Percentiles rank a stretch among this genome's conserved stretches.
Evolutionary conservation across 78 protist species (phyloP).

Genomic region (Tieghemostelium lacteum): DNA sequence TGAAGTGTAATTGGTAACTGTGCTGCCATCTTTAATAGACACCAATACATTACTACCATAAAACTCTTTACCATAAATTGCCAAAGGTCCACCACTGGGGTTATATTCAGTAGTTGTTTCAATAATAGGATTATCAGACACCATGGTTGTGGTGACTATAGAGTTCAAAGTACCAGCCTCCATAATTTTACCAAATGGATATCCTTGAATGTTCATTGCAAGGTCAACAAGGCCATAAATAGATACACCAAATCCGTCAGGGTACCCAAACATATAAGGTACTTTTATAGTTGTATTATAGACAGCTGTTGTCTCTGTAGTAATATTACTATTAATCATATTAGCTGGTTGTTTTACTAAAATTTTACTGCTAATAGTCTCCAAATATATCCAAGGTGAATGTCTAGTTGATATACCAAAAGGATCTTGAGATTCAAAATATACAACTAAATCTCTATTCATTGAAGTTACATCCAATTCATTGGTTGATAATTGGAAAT

Average conservation of each 20-base stretch:
- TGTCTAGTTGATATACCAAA: neutral
- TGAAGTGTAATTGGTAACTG: neutral
- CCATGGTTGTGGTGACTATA: neutral
- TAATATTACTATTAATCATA: too few species aligned
- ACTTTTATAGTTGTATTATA: neutral
- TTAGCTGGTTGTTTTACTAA: too few species aligned
- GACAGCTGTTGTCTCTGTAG: neutral
- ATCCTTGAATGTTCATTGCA: neutral
- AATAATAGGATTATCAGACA: neutral
- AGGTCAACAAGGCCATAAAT: slow-evolving; percentile 4
- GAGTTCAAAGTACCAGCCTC: neutral
- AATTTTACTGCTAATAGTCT: neutral
- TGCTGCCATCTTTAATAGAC: too few species aligned
- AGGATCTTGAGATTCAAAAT: neutral
- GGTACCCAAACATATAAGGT: slow-evolving; percentile 13
- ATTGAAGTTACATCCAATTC: neutral
- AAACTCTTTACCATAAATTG: neutral
- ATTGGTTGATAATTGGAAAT: neutral
- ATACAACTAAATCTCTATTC: neutral
- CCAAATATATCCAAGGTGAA: neutral
- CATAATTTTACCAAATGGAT: neutral
- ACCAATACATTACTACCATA: too few species aligned
- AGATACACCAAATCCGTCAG: neutral
- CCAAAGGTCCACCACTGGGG: too few species aligned
- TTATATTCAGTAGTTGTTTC: neutral